Evolutionary conservation across 176 grass and related monocot species (phyloP).

Genomic region (Oryza meyeriana): DNA sequence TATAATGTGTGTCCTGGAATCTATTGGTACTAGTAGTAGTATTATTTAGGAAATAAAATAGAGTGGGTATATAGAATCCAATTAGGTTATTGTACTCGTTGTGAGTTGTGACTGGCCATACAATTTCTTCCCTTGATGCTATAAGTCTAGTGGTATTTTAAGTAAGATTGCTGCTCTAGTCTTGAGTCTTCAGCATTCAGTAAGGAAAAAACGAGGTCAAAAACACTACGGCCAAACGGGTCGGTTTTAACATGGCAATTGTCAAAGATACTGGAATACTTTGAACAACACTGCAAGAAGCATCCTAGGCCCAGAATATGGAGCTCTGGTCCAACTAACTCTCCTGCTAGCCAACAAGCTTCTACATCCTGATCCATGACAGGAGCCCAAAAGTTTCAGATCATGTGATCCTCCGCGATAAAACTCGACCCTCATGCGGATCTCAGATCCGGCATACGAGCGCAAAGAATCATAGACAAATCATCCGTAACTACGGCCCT

Average conservation of each 20-base stretch:
- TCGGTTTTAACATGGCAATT: background rate
- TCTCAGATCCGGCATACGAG: constrained; percentile 34
- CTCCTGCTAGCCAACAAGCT: background rate
- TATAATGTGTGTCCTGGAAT: constrained; percentile 9
- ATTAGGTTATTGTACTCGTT: background rate
- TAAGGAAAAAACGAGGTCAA: background rate
- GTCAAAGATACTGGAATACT: background rate
- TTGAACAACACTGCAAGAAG: background rate
- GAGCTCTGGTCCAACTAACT: background rate
- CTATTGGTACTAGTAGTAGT: background rate
- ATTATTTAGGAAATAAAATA: background rate
- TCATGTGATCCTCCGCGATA: constrained; percentile 13
- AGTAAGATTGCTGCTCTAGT: background rate
- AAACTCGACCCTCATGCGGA: background rate
- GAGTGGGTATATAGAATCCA: background rate
- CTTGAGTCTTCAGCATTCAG: background rate
- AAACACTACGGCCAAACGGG: background rate
- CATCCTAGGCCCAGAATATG: background rate
- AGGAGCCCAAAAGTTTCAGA: constrained; percentile 3
- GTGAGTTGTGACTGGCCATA: background rate
- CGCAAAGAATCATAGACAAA: constrained; percentile 25
- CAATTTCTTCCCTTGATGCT: background rate
- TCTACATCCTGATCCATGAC: background rate
- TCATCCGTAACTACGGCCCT: background rate
- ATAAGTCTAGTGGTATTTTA: background rate